Conservation (phyloP, 1,284 basidiomycete genomes). For the Psilocybe mexicana region DNA sequence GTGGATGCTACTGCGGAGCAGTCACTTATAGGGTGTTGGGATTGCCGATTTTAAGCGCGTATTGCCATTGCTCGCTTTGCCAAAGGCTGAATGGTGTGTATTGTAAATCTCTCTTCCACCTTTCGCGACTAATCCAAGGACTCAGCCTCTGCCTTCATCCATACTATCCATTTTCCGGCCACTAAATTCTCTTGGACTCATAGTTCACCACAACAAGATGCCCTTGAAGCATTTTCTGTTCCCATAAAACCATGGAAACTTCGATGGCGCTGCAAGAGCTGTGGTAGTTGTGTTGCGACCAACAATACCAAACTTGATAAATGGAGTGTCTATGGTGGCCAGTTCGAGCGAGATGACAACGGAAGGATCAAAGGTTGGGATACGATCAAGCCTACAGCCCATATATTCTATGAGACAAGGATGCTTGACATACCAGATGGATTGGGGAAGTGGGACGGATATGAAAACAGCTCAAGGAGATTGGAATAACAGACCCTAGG, state of each 20-base stretch:
- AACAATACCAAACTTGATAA: slow-evolving; percentile 45
- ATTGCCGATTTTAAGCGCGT: slow-evolving; percentile 52
- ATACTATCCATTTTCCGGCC: slow-evolving; percentile 56
- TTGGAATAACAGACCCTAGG: slow-evolving; percentile 16
- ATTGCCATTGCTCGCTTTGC: slow-evolving; percentile 66
- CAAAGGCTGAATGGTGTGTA: slow-evolving; percentile 54
- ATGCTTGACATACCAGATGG: slow-evolving; percentile 55
- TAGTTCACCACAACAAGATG: slow-evolving; percentile 31
- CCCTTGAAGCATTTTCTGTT: slow-evolving; percentile 46
- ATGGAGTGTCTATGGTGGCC: slow-evolving; percentile 57
- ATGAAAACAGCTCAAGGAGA: slow-evolving; percentile 45
- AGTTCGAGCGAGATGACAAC: slow-evolving; percentile 48
- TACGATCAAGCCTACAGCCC: slow-evolving; percentile 53
- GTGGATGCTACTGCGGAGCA: slow-evolving; percentile 56
- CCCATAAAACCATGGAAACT: slow-evolving; percentile 54
- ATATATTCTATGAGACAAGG: slow-evolving; percentile 65
- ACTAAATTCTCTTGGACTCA: slow-evolving; percentile 55
- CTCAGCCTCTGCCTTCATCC: slow-evolving; percentile 59
- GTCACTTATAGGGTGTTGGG: slow-evolving; percentile 47
- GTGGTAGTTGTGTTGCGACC: slow-evolving; percentile 53
- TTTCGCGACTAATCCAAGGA: not conserved
- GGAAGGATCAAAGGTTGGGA: slow-evolving; percentile 54
- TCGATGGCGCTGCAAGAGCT: slow-evolving; percentile 59
- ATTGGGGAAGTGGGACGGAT: slow-evolving; percentile 64
- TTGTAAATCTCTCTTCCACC: not conserved